Evolutionary conservation across 2,329 filamentous ascomycete genomes (phyloP), one percentile per base, ranked within the genome.

Genomic region (Phaeosphaeria sp.): DNA sequence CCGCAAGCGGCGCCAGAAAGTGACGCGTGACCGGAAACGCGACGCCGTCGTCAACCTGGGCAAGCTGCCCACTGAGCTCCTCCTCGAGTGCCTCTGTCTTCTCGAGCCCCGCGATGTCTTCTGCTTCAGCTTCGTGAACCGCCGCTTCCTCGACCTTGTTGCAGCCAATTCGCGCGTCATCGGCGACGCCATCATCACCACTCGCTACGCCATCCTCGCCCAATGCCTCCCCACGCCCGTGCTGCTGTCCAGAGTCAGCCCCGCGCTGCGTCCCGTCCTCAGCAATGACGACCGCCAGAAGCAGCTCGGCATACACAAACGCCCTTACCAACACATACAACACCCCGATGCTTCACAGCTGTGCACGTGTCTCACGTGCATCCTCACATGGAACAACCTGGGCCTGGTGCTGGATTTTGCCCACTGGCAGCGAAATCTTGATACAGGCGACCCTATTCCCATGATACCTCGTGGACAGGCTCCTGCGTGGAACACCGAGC

Each of bases 301-400:
- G 24, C 67, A 79, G 49, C 69, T 82, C 7, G 69, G 69, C 27
- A 80, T 85, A 25, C 81, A 84, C 67, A 81, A 79, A 56, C 81
- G 79, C 44, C 79, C 80, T 0, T 86, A 84, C 63, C 82, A 83
- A 58, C 84, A 87, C 65, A 77, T 87, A 20, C 74, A 75, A 40
- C 61, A 76, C 1, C 80, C 82, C 0, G 79, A 87, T 59, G 75
- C 79, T 0, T 51, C 68, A 11, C 67, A 79, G n/a, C 72, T 85
- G 3, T 88, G 86, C 73, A 85, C 83, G 1, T 88, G 86, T 64
- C 71, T 85, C 24, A 84, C 82, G 0, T 88, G 86, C 65, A 73
- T 84, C 44, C 66, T 86, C 39, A 79, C 82, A 2, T 88, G 86
- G 86, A 85, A 85, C 61, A 81, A 83, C 15, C 79, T 88, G 6